These are phyloP conservation scores for Fonsecaea pugnacius DNA, from an alignment of 2,329 filamentous ascomycete species.

Conservation along the genomic window DNA sequence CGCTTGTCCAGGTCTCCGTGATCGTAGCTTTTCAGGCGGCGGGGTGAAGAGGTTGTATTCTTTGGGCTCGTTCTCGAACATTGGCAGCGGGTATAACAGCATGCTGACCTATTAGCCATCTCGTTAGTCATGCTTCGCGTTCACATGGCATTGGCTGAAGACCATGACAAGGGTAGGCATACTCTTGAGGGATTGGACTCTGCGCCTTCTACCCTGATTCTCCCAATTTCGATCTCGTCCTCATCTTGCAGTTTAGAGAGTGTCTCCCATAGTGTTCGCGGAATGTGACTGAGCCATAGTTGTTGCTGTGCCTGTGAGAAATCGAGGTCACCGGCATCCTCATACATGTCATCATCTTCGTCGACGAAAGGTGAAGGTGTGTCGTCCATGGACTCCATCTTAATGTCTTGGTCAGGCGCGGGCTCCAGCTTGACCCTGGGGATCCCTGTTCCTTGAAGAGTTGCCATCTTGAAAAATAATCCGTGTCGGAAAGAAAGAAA, in stretches of 20 bases:
- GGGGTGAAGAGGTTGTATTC: slow-evolving; percentile 82
- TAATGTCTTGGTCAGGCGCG: slow-evolving; percentile 30
- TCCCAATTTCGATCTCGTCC: slow-evolving; percentile 80
- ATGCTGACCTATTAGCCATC: slow-evolving; percentile 62
- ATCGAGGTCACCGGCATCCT: slow-evolving; percentile 68
- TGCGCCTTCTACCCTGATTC: slow-evolving; percentile 64
- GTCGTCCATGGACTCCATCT: slow-evolving; percentile 34
- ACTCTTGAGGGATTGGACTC: slow-evolving; percentile 58
- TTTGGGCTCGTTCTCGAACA: slow-evolving; percentile 77
- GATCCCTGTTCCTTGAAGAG: slow-evolving; percentile 30
- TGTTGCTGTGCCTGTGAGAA: slow-evolving; percentile 56
- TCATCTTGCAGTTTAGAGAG: slow-evolving; percentile 79
- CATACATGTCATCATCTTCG: slow-evolving; percentile 71
- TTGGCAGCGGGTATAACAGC: slow-evolving; percentile 68
- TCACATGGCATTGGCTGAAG: slow-evolving; percentile 12
- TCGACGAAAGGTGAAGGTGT: slow-evolving; percentile 36
- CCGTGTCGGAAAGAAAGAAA: not conserved
- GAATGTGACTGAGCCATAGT: slow-evolving; percentile 76
- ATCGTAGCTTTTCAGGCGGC: slow-evolving; percentile 52
- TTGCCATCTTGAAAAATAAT: slow-evolving; percentile 27
- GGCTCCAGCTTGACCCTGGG: slow-evolving; percentile 34
- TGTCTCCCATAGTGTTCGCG: slow-evolving; percentile 77
- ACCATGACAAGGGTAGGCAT: slow-evolving; percentile 24
- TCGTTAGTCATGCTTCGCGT: slow-evolving; percentile 43
- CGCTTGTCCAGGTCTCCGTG: slow-evolving; percentile 71